These are phyloP conservation scores for Funneliformis caledonium DNA, from an alignment of 371 early-diverging fungal species.

Conservation along the genomic window DNA sequence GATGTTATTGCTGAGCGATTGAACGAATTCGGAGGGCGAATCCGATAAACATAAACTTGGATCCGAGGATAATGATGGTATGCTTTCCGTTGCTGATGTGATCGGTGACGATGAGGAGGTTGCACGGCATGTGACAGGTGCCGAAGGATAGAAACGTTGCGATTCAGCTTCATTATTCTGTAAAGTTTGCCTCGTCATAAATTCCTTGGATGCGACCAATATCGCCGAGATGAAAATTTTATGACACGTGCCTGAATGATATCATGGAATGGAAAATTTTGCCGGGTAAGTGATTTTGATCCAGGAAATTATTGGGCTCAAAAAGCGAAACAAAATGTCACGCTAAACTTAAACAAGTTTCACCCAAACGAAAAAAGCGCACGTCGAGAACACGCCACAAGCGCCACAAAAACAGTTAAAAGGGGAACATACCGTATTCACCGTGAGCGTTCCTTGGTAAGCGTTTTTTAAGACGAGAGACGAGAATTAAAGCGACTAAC, in stretches of 20 bases:
- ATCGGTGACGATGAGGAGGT: background rate
- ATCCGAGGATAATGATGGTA: too few relatives aligned
- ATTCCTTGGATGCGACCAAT: background rate
- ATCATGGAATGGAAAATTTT: background rate
- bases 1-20: background rate
- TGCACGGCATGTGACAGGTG: background rate
- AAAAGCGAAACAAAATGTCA: too few relatives aligned
- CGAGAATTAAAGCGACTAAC: conserved; percentile 1
- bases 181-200: background rate
- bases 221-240: conserved; percentile 15
- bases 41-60: background rate
- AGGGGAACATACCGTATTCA: background rate
- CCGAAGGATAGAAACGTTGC: background rate
- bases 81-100: background rate
- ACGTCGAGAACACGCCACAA: too few relatives aligned
- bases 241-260: background rate
- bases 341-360: too few relatives aligned
- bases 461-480: background rate
- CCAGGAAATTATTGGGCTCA: too few relatives aligned
- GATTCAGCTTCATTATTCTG: background rate
- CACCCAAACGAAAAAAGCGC: too few relatives aligned
- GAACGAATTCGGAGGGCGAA: too few relatives aligned
- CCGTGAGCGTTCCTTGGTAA: conserved; percentile 1
- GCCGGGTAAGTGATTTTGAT: background rate
- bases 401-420: too few relatives aligned